Evolutionary conservation across 306 rosid genomes (phyloP), one percentile per base, ranked within the genome.

Genomic region (Cucurbita maxima): DNA sequence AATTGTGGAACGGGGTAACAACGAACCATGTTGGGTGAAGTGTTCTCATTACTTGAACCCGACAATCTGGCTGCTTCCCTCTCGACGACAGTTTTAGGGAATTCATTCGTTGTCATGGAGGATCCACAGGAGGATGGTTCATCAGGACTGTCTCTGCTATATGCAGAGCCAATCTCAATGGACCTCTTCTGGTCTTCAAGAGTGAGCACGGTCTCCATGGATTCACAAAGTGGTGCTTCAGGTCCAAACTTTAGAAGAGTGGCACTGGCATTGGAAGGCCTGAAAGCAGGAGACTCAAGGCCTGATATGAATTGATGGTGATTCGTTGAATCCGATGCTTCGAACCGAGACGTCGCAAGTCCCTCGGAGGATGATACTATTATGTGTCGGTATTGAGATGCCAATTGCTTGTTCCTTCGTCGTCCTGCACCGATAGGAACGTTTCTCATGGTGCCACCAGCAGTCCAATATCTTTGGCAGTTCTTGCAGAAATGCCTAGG

Each of bases 381-480:
- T 14, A 84, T 68, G 50, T 80, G 89, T 43, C 77, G 84, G 75
- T 55, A 88, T 36, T 87, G 96, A 19, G 93, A 86, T 38, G 87
- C 83, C 30, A 90, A 50, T 34, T 86, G 90, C 85, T 87, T 90
- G 66, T 90, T 86, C 87, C 85, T 86, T 71, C 96, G 77, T 54
- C 90, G 79, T 36, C 92, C 92, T 0, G 96, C 92, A 10, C 96
- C 96, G 10, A 90, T 71, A 0, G 92, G 96, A 79, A 90, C 88
- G 61, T 86, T 86, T 75, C 96, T 84, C 88, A 86, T 82, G 9
- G 90, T 85, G 54, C 96, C 96, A 40, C 96, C 96, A 12, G 96
- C 96, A 10, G 96, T 89, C 96, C 96, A 90, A 61, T 87, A 87
- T 81, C 96, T 83, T 56, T 90, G 96, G 76, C 92, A 90, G 71